Base-by-base conservation (phyloP, 106 monocot genomes). In the Hemerocallis citrina region DNA sequence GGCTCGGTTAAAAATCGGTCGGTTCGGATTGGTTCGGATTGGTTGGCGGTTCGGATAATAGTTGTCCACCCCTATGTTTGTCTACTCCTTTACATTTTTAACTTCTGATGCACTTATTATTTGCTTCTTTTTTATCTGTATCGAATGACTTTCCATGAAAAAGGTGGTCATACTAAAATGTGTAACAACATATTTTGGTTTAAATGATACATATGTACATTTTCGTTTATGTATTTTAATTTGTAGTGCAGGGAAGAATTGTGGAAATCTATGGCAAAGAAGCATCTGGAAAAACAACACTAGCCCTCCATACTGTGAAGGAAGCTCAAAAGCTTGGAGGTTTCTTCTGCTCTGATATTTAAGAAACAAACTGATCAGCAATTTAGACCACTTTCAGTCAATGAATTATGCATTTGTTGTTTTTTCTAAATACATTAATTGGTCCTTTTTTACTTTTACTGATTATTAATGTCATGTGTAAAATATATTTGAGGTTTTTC, bases 261-360 rank as follows among this genome's bases (percentile, higher is more conserved):
- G 75, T 94, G 52, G 93, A 94, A 70, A 85, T 94, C 35, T 94
- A 75, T 80, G 93, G 93, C 14, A 85, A 66, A 64, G 93, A 94
- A 61, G 82, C 93, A 58, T 94, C 81, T 69, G 93, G 93, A 33
- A 94, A 94, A 66, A 94, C 93, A 61, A 89, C 93, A 52, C 82
- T 94, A 62, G 93, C 93, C 21, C 82, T 94, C 75, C 89, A 94
- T 64, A 75, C 89, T 45, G 75, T 94, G 57, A 94, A 82, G 67
- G 89, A 94, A 75, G 85, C 89, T 68, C 93, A 94, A 62, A 89
- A 82, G 67, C 63, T 59, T 72, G 89, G 93, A 94, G 93, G 93
- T 89, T 51, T 20, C 11, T 72, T n/a, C 33, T 28, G 32, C 17
- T 15, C 6, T 55, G 16, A 33, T 33, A 16, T 34, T 55, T 15